Percentiles rank a stretch among this genome's conserved stretches.
These are phyloP conservation scores for Suaeda aralocaspica DNA, from an alignment of 148 eudicot species.

Conservation along the genomic window DNA sequence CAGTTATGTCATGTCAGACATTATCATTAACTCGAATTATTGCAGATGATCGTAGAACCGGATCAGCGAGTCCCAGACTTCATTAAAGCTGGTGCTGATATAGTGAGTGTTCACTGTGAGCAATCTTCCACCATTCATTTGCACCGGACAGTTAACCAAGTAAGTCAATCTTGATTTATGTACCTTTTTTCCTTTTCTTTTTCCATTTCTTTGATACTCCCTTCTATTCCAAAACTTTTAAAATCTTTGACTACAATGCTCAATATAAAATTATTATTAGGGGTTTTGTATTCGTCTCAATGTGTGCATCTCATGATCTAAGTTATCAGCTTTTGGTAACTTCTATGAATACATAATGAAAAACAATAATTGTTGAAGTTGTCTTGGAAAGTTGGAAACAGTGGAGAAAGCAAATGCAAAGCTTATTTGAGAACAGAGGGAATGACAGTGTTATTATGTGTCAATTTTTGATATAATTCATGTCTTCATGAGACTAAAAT, in stretches of 20 bases:
- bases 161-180: slow-evolving; percentile 36
- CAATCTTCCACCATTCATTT: slow-evolving; percentile 96
- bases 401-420: background rate
- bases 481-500: background rate
- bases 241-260: background rate
- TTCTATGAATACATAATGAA: too few species aligned
- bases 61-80: slow-evolving; percentile 92
- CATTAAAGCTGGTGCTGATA: slow-evolving; percentile 98
- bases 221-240: background rate
- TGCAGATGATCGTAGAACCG: slow-evolving; percentile 98
- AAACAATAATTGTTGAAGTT: background rate
- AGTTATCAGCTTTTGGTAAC: too few species aligned
- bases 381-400: background rate
- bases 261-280: background rate
- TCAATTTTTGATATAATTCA: background rate
- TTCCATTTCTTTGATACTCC: background rate
- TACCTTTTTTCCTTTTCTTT: slow-evolving; percentile 2
- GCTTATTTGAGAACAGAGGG: background rate
- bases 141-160: slow-evolving; percentile 82
- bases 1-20: slow-evolving; percentile 12
- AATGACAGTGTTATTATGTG: background rate
- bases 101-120: slow-evolving; percentile 94
- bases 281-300: background rate
- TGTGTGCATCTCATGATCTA: background rate
- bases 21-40: slow-evolving; percentile 23